phyloP scores from a whole-genome alignment of 2,329 filamentous ascomycete species.

The Penicillium rolfsii region DNA sequence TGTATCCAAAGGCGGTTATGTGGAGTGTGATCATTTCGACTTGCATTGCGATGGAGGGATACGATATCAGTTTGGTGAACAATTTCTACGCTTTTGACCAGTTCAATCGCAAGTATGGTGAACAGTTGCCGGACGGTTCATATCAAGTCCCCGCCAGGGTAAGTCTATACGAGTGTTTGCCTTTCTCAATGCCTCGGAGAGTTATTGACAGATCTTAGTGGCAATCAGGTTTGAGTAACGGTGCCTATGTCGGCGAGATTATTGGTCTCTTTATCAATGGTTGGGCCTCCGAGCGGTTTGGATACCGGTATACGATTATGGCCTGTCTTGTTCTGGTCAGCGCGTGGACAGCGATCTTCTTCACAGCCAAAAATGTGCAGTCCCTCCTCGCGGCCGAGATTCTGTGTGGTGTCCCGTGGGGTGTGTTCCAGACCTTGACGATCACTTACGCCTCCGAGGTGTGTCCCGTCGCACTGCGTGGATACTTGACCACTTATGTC shows the following conservation, averaged over 20 bases:
- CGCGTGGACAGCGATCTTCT: constrained; percentile 56
- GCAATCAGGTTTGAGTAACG: constrained; percentile 52
- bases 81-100: constrained; percentile 67
- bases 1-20: constrained; percentile 83
- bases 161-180: constrained; percentile 18
- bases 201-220: constrained; percentile 37
- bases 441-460: constrained; percentile 54
- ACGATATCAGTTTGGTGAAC: constrained; percentile 78
- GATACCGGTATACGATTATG: constrained; percentile 57
- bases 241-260: constrained; percentile 51
- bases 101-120: constrained; percentile 49
- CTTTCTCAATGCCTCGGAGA: neutral
- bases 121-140: constrained; percentile 34
- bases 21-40: constrained; percentile 89
- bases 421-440: constrained; percentile 55
- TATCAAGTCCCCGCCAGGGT: constrained; percentile 47
- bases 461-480: constrained; percentile 51
- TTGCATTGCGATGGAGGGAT: constrained; percentile 89
- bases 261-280: constrained; percentile 58
- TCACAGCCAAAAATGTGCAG: constrained; percentile 54
- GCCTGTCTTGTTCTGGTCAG: constrained; percentile 51
- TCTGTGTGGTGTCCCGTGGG: constrained; percentile 56
- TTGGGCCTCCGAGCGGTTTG: constrained; percentile 55
- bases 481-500: constrained; percentile 52
- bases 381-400: constrained; percentile 55